Conservation (phyloP, 2,329 filamentous ascomycete species). For the Volutella citrinella region DNA sequence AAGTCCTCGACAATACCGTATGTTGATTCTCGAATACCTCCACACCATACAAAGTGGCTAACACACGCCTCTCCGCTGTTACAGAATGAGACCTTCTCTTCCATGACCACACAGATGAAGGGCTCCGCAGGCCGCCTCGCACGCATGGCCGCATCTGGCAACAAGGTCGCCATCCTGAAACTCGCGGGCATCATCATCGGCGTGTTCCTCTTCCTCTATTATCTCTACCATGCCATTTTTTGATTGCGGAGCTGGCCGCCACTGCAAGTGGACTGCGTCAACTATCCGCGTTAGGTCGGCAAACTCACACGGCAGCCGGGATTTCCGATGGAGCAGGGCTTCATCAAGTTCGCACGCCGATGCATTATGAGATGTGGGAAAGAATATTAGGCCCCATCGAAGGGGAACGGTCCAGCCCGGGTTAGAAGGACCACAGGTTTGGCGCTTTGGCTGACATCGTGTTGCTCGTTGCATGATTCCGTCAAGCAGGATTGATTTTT, state of each 20-base stretch:
- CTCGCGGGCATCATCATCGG: conserved; percentile 79
- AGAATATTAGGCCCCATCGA: no score
- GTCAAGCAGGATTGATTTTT: no score
- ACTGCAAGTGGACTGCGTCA: no score
- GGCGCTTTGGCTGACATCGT: no score
- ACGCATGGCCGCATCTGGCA: conserved; percentile 87
- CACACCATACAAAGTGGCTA: conserved; percentile 3
- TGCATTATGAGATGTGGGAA: no score
- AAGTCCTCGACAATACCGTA: conserved; percentile 85
- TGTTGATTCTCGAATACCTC: conserved; percentile 22
- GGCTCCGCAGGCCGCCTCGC: conserved; percentile 79
- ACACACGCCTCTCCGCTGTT: conserved; percentile 7
- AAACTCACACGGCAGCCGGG: no score
- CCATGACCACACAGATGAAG: conserved; percentile 77
- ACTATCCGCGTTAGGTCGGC: no score
- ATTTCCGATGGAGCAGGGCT: no score
- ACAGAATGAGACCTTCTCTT: conserved; percentile 86
- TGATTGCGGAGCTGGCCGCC: conserved; percentile 30
- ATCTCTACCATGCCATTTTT: conserved; percentile 63
- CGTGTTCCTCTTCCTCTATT: conserved; percentile 72
- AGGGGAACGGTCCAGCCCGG: no score
- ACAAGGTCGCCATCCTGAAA: conserved; percentile 88
- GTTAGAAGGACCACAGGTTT: no score
- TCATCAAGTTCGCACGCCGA: no score
- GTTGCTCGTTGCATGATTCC: no score